These are phyloP conservation scores for Pythium coloratum DNA, from an alignment of 352 stramenopile genomes.

Conservation along the genomic window DNA sequence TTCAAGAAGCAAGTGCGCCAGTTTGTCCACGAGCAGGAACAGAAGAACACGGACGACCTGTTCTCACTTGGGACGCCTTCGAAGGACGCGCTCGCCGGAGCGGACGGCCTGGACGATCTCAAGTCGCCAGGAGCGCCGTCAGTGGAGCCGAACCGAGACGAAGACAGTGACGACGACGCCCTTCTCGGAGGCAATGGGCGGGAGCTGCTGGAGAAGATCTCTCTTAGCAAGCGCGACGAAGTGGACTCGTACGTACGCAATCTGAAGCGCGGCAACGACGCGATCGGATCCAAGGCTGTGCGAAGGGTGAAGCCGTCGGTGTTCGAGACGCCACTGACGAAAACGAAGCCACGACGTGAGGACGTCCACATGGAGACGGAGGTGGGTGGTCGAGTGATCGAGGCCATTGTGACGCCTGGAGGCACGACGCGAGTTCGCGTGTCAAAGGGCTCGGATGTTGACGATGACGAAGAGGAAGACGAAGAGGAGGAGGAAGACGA, in stretches of 20 bases:
- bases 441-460: constrained; percentile 39
- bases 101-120: constrained; percentile 44
- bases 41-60: constrained; percentile 72
- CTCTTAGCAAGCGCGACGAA: constrained; percentile 57
- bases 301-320: constrained; percentile 28
- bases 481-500: constrained; percentile 31
- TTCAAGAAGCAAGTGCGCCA: constrained; percentile 86
- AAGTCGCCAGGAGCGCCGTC: constrained; percentile 43
- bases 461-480: constrained; percentile 23
- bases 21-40: constrained; percentile 76
- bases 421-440: constrained; percentile 64
- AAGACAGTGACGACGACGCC: constrained; percentile 48
- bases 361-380: constrained; percentile 48
- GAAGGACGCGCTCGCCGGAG: constrained; percentile 33
- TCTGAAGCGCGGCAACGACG: constrained; percentile 54
- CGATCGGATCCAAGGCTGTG: constrained; percentile 21
- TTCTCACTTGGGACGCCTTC: constrained; percentile 57
- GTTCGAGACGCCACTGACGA: constrained; percentile 14
- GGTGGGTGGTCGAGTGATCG: constrained; percentile 43
- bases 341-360: constrained; percentile 35
- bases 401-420: constrained; percentile 57
- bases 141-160: constrained; percentile 5
- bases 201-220: constrained; percentile 55
- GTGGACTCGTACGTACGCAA: constrained; percentile 77
- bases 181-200: constrained; percentile 27